Percentiles rank a stretch among this genome's conserved stretches.
Evolutionary conservation across 495 filamentous ascomycete species (phyloP).

Genomic region (Penicillium crystallinum): DNA sequence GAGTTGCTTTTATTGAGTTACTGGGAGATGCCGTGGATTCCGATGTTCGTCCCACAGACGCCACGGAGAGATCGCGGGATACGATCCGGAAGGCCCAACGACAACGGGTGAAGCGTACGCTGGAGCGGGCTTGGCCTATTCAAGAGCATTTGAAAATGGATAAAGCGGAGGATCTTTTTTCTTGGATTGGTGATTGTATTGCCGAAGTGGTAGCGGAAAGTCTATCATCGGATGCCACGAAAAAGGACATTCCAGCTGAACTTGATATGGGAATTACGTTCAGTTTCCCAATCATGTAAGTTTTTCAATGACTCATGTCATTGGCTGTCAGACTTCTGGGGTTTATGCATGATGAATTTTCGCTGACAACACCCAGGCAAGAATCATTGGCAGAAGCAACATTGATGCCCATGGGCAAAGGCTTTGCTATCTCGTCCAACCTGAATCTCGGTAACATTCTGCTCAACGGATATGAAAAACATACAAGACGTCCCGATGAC

Average conservation of each 20-base stretch:
- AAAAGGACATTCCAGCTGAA: conserved; percentile 44
- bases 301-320: background rate
- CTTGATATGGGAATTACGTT: conserved; percentile 79
- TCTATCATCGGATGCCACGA: conserved; percentile 39
- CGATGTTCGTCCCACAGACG: conserved; percentile 29
- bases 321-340: too few relatives aligned
- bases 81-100: conserved; percentile 44
- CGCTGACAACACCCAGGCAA: conserved; percentile 50
- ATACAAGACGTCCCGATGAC: conserved; percentile 43
- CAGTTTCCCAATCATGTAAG: conserved; percentile 80
- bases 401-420: conserved; percentile 84
- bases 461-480: conserved; percentile 60
- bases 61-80: conserved; percentile 33
- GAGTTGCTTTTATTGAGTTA: conserved; percentile 73
- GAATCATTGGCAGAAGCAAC: conserved; percentile 67
- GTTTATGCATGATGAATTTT: background rate
- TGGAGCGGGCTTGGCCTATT: conserved; percentile 75
- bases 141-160: conserved; percentile 73
- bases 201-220: conserved; percentile 62
- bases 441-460: conserved; percentile 68
- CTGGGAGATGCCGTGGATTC: conserved; percentile 44
- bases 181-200: conserved; percentile 75
- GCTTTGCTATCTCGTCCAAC: conserved; percentile 70
- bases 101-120: conserved; percentile 50
- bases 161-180: conserved; percentile 68